These are phyloP conservation scores for Trametes polyzona DNA, from an alignment of 1,284 basidiomycete genomes.

Conservation along the genomic window DNA sequence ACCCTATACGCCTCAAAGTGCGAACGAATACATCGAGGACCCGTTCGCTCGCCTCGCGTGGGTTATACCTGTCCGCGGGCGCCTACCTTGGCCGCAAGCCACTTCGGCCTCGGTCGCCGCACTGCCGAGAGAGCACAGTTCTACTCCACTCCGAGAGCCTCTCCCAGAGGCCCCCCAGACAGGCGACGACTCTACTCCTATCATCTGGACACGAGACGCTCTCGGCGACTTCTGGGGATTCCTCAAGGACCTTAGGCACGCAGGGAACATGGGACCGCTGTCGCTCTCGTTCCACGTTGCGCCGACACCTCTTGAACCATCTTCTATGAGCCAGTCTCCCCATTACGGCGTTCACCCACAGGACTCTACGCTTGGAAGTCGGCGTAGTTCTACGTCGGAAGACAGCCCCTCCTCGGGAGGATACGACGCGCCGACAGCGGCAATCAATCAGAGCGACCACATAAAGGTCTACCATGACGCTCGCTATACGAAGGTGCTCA, in stretches of 20 bases:
- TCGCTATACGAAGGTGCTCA: conserved; percentile 49
- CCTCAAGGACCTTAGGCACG: conserved; percentile 46
- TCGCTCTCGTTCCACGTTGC: conserved; percentile 57
- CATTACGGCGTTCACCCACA: conserved; percentile 18
- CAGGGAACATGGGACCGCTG: conserved; percentile 48
- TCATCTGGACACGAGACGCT: conserved; percentile 55
- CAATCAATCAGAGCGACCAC: conserved; percentile 48
- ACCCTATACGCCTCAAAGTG: conserved; percentile 43
- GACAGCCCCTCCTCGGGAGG: not conserved
- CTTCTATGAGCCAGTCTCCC: conserved; percentile 6
- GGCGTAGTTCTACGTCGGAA: not conserved
- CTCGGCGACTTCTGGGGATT: conserved; percentile 58
- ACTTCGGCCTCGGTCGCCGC: conserved; percentile 47
- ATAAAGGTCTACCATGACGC: conserved; percentile 69
- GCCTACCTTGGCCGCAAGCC: conserved; percentile 52
- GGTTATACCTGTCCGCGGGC: conserved; percentile 67
- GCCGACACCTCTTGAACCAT: conserved; percentile 22
- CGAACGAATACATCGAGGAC: conserved; percentile 32
- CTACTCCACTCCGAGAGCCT: not conserved
- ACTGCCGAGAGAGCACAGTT: not conserved
- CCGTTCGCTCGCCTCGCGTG: conserved; percentile 54
- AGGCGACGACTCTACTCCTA: conserved; percentile 19
- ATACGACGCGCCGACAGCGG: conserved; percentile 18
- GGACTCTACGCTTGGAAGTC: conserved; percentile 6
- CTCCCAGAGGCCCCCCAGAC: not conserved